Evolutionary conservation across 2,329 filamentous ascomycete genomes (phyloP).

Genomic region (Ambrosiella beaveri): DNA sequence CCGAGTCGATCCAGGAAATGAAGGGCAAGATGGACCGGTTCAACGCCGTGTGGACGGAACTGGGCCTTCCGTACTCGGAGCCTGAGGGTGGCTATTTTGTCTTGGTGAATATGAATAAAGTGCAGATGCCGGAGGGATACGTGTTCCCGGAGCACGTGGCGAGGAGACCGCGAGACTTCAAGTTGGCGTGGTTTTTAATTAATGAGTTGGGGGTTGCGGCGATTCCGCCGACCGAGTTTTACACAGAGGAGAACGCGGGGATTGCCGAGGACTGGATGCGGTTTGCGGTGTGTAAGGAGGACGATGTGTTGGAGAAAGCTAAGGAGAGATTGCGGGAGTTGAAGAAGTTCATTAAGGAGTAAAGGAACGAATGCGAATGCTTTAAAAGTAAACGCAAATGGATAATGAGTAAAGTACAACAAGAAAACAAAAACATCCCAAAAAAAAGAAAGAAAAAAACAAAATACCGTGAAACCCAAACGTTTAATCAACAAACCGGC

Average conservation of each 20-base stretch:
- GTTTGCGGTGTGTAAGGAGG: slow-evolving; percentile 92
- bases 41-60: slow-evolving; percentile 63
- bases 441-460: slow-evolving; percentile 1
- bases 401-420: neutral
- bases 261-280: slow-evolving; percentile 86
- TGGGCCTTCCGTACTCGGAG: slow-evolving; percentile 66
- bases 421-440: neutral
- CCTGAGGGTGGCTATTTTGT: slow-evolving; percentile 97
- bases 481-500: neutral
- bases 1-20: slow-evolving; percentile 69
- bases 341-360: slow-evolving; percentile 45
- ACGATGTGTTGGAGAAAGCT: slow-evolving; percentile 63
- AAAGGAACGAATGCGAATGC: neutral
- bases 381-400: neutral
- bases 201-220: slow-evolving; percentile 90
- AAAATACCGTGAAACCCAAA: neutral
- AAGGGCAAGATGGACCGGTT: slow-evolving; percentile 74
- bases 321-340: slow-evolving; percentile 58
- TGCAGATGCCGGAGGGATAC: slow-evolving; percentile 69
- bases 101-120: slow-evolving; percentile 78
- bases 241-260: slow-evolving; percentile 66
- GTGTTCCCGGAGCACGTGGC: slow-evolving; percentile 81
- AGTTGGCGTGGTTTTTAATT: slow-evolving; percentile 91
- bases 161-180: slow-evolving; percentile 75
- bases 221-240: slow-evolving; percentile 94